These are phyloP conservation scores for Colletotrichum aenigma DNA, from an alignment of 2,329 filamentous ascomycete genomes.

Conservation along the genomic window DNA sequence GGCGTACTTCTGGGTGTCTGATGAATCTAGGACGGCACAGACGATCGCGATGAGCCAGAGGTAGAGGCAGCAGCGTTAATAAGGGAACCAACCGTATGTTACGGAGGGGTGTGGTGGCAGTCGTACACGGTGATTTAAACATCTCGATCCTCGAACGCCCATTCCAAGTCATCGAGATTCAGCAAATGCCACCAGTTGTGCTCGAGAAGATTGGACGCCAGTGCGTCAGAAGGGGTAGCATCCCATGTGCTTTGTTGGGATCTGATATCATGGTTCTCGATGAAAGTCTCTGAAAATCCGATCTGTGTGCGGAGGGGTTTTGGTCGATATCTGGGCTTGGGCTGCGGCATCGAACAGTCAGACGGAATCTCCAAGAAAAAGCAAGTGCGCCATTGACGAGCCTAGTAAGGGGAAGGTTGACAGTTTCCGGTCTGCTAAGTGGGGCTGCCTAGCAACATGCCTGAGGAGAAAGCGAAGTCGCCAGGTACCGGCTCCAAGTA, in stretches of 20 bases:
- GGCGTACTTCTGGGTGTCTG: neutral
- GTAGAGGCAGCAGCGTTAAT: neutral
- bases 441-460: neutral
- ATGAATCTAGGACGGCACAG: conserved; percentile 1
- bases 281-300: conserved; percentile 2
- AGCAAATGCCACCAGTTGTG: conserved; percentile 12
- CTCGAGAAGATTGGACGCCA: conserved; percentile 8
- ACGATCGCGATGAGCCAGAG: neutral
- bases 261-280: conserved; percentile 16
- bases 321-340: conserved; percentile 5
- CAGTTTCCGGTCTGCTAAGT: neutral
- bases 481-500: neutral
- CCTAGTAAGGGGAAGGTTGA: neutral
- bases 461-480: neutral
- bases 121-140: conserved; percentile 12
- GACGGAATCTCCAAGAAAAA: neutral
- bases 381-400: neutral
- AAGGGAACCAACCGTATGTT: conserved; percentile 4
- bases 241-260: conserved; percentile 8
- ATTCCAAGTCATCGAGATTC: conserved; percentile 20
- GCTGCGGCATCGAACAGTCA: conserved; percentile 14
- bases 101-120: neutral
- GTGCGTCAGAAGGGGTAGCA: conserved; percentile 9
- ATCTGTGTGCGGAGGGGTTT: conserved; percentile 1
- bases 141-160: conserved; percentile 22